phyloP scores from a whole-genome alignment of 83 land plant species.

The Picea mariana region DNA sequence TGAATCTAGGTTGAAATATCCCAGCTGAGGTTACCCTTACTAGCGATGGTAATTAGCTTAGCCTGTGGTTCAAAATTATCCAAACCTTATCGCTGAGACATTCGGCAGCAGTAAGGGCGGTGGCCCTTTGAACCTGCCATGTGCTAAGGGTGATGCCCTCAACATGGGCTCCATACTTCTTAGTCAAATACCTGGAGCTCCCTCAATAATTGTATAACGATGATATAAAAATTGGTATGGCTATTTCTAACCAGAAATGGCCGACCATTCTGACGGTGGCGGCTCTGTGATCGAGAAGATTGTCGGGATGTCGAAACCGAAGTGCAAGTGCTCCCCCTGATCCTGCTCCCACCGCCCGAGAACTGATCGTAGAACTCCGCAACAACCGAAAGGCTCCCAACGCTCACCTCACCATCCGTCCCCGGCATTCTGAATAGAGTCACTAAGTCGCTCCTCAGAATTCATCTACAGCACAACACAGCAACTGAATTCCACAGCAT shows the following conservation, averaged over 20 bases:
- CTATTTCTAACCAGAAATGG: constrained; percentile 19
- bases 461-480: too few relatives aligned
- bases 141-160: constrained; percentile 45
- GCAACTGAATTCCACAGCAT: too few relatives aligned
- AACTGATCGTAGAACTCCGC: constrained; percentile 94
- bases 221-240: too few relatives aligned
- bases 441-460: too few relatives aligned
- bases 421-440: too few relatives aligned
- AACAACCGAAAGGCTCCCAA: neutral
- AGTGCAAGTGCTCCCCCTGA: constrained; percentile 99
- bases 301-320: constrained; percentile 66
- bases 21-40: too few relatives aligned
- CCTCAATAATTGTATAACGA: too few relatives aligned
- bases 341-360: constrained; percentile 89
- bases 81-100: constrained; percentile 62
- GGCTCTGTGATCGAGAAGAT: constrained; percentile 56
- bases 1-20: too few relatives aligned
- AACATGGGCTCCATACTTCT: too few relatives aligned
- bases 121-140: constrained; percentile 61
- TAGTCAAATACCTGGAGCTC: constrained; percentile 1
- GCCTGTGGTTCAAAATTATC: too few relatives aligned
- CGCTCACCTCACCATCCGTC: too few relatives aligned
- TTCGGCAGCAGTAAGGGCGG: constrained; percentile 18
- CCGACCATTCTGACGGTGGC: constrained; percentile 73
- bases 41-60: too few relatives aligned